Base-by-base conservation (phyloP, 2,329 filamentous ascomycete genomes). In the Lachnellula willkommii region DNA sequence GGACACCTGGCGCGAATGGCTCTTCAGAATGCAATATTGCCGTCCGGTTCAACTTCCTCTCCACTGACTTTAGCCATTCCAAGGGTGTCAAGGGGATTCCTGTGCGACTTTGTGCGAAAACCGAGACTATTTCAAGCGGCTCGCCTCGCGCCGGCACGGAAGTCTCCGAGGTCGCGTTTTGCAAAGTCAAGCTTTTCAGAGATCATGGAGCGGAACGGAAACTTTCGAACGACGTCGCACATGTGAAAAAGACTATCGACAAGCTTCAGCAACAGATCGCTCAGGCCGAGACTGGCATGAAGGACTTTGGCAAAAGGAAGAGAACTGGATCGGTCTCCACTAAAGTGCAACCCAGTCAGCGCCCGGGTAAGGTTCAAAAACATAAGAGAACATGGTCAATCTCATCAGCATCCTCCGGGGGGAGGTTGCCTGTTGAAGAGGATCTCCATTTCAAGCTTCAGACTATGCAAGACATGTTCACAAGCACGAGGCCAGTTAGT, bases 81-180 rank as follows among this genome's bases (percentile, higher is more conserved):
- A 99, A 99, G 69, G 94, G 94, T 47, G 94, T 99, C 49, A 99
- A 97, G 73, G 94, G 94, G 37, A 96, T 97, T 62, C 93, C 94
- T 0, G 92, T 99, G 4, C 80, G 94, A 54, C 80, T 97, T 0
- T 97, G 93, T 71, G 85, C 92, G 14, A 97, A 97, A 73, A 97
- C 94, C 0, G 87, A 88, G 61, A 73, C 85, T 11, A 57, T 93
- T 1, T 74, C 79, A 0, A 73, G 77, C 15, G 79, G 79, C 26
- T 77, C 79, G 1, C 75, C 74, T 14, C 73, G 75, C 4, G 71
- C 77, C 1, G 68, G 73, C 8, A 77, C 78, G 7, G 72, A 75
- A 28, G 70, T 74, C 15, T 75, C 83, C 1, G 92, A 97, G 71
- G 85, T 96, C 22, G 93, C 89, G 71, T 97, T 88, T 72, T 96